phyloP scores from a whole-genome alignment of 2,329 filamentous ascomycete species.

The Aspergillus fischeri region DNA sequence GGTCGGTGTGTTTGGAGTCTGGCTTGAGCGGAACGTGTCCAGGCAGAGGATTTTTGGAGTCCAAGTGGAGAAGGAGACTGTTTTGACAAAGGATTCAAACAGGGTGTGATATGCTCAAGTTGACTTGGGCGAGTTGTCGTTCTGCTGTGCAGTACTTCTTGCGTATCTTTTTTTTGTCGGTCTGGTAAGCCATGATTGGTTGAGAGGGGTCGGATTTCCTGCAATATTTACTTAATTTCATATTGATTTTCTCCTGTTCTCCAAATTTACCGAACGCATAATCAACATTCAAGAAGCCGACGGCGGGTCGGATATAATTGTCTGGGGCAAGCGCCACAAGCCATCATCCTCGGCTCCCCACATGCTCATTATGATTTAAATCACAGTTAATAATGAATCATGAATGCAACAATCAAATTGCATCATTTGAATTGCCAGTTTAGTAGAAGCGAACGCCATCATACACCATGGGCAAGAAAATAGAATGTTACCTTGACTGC shows the following conservation, averaged over 20 bases:
- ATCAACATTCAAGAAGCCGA: neutral
- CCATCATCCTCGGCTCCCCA: slow-evolving; percentile 4
- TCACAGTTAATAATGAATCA: neutral
- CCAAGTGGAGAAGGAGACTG: slow-evolving; percentile 26
- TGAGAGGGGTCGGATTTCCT: neutral
- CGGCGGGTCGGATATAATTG: neutral
- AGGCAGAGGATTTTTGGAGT: slow-evolving; percentile 22
- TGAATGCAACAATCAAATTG: neutral
- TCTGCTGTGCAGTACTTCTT: neutral
- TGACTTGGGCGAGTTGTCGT: neutral
- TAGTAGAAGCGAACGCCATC: neutral
- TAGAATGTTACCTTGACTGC: slow-evolving; percentile 65
- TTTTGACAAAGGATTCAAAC: slow-evolving; percentile 21
- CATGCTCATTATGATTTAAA: neutral
- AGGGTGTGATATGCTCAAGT: slow-evolving; percentile 3
- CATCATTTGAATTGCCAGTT: neutral
- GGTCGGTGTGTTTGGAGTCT: slow-evolving; percentile 26
- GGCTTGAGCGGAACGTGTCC: slow-evolving; percentile 28
- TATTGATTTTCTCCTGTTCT: neutral
- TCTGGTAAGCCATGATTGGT: neutral
- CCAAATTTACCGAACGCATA: neutral
- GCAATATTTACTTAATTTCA: neutral
- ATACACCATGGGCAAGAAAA: slow-evolving; percentile 53
- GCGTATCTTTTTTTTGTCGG: neutral
- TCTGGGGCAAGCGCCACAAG: neutral